Base-by-base conservation (phyloP, 129 eudicot genomes). In the Lactuca sativa region DNA sequence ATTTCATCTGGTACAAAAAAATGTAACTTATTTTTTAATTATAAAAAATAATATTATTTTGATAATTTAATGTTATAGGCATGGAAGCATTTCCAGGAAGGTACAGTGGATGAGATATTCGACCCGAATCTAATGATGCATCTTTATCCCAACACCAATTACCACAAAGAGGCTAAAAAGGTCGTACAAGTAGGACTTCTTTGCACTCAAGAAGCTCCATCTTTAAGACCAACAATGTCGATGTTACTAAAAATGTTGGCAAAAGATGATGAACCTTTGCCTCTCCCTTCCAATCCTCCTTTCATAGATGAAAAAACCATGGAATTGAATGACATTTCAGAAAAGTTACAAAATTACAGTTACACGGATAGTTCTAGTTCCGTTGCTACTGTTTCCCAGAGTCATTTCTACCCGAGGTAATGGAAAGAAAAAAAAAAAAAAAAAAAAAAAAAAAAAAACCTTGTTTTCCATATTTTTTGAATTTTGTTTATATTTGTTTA, bases 181-280 rank as follows among this genome's bases (percentile, higher is more conserved):
- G 90, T 90, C 67, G 77, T 86, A 60, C 96, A 90, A 49, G 78
- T 90, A 64, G 90, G 90, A 54, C 95, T 90, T 53, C 74, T 86
- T 62, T 90, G 96, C 86, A 82, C 85, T 53, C 96, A 90, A 80
- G 95, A 90, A 76, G 79, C 64, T 54, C 81, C 95, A 12, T 64
- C 83, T 16, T 66, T 90, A 58, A 73, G 96, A 67, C 96, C 96
- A 32, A 57, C 88, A 18, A 90, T 86, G 95, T 82, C 95, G 3
- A 75, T 17, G 64, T 83, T 73, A 40, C 72, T 90, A 18, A 66
- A 70, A 63, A 80, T 86, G 96, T 78, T 90, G 41, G 88, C 74
- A 62, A 74, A 81, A 67, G 81, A 82, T 32, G 83, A 86, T 17
- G 96, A 70, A 56, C 33, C 73, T 21, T 83, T 90, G 6, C 88